A percentile compares a stretch with the other conserved stretches of the same genome.
Evolutionary conservation across 441 rosid genomes (phyloP).

Genomic region (Aleurites moluccanus): DNA sequence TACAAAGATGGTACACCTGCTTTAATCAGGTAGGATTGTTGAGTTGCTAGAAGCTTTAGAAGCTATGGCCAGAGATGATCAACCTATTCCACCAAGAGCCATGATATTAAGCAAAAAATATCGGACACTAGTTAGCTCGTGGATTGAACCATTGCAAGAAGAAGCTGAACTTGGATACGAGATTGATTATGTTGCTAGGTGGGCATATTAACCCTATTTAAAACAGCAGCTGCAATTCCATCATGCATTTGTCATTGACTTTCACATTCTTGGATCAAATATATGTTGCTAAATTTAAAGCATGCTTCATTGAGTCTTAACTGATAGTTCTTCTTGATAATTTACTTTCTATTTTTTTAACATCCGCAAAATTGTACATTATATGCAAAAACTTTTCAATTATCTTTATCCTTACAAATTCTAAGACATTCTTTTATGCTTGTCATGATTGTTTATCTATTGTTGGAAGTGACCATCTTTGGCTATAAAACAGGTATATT

Average conservation of each 20-base stretch:
- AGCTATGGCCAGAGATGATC: constrained; percentile 80
- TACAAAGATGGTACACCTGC: constrained; percentile 14
- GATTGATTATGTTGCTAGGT: constrained; percentile 93
- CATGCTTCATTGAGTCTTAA: neutral
- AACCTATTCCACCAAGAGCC: constrained; percentile 86
- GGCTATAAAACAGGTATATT: constrained; percentile 55
- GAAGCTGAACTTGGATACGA: constrained; percentile 96
- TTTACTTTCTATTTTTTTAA: constrained; percentile 4
- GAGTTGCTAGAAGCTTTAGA: constrained; percentile 91
- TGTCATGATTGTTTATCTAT: constrained; percentile 11
- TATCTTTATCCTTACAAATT: neutral
- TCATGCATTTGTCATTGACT: neutral
- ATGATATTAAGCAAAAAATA: constrained; percentile 95
- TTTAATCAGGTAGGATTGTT: constrained; percentile 80
- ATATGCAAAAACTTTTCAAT: neutral
- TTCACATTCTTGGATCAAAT: neutral
- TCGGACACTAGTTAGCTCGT: constrained; percentile 90
- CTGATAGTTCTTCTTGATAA: neutral
- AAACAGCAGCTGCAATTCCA: neutral
- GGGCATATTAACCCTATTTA: constrained; percentile 23
- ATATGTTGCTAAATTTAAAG: neutral
- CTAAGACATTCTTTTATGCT: constrained; percentile 1
- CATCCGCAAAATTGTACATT: neutral
- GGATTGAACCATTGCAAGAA: constrained; percentile 98
- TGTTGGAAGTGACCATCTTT: constrained; percentile 14